These are phyloP conservation scores for Apiotrichum gracile DNA, from an alignment of 1,284 basidiomycete genomes.

Conservation along the genomic window DNA sequence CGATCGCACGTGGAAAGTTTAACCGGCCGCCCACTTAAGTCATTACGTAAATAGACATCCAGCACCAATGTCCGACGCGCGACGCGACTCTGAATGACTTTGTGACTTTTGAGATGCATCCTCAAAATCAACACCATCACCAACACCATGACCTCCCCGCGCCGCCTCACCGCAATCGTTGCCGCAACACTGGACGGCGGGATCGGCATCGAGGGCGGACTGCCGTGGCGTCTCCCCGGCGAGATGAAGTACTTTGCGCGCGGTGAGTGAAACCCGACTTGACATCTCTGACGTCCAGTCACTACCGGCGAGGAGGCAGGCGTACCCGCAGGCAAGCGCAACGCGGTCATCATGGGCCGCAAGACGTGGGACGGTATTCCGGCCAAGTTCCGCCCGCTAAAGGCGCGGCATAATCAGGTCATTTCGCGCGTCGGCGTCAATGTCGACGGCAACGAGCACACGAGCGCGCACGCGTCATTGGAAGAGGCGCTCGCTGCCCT, in stretches of 20 bases:
- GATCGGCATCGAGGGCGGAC: slow-evolving; percentile 66
- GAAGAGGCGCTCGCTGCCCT: slow-evolving; percentile 28
- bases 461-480: slow-evolving; percentile 32
- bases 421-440: slow-evolving; percentile 62
- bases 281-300: slow-evolving; percentile 33
- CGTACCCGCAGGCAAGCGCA: slow-evolving; percentile 49
- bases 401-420: slow-evolving; percentile 72
- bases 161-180: slow-evolving; percentile 74
- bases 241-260: slow-evolving; percentile 93
- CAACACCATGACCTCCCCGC: not conserved
- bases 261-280: slow-evolving; percentile 36
- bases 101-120: not conserved
- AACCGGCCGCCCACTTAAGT: not conserved
- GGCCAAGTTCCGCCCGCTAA: slow-evolving; percentile 74
- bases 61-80: too few relatives aligned
- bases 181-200: slow-evolving; percentile 83
- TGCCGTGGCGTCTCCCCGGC: slow-evolving; percentile 84
- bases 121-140: not conserved
- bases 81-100: not conserved
- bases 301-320: slow-evolving; percentile 33
- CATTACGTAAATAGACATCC: not conserved
- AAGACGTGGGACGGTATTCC: slow-evolving; percentile 99
- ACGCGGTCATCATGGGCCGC: slow-evolving; percentile 91
- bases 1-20: not conserved
- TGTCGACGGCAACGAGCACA: slow-evolving; percentile 53